phyloP scores from a whole-genome alignment of 1,284 basidiomycete species.

The Mycosarcoma mackinlayi region DNA sequence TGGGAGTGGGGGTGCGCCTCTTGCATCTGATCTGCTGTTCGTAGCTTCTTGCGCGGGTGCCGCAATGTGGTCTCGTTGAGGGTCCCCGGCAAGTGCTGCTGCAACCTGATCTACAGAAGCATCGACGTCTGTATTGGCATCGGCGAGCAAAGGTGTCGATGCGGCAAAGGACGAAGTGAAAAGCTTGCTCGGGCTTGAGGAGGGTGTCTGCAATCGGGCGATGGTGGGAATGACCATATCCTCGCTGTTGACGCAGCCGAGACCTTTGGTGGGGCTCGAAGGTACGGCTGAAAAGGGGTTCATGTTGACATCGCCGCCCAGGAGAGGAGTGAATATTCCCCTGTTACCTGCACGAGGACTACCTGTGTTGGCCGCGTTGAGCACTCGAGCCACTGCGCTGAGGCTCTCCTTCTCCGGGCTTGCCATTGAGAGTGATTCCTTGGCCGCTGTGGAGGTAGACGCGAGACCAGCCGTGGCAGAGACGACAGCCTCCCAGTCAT shows the following conservation, averaged over 20 bases:
- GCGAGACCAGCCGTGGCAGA: constrained; percentile 16
- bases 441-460: background rate
- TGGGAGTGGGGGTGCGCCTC: constrained; percentile 4
- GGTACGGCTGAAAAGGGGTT: constrained; percentile 29
- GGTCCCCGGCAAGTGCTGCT: background rate
- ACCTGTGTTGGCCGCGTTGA: constrained; percentile 17
- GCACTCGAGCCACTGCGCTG: constrained; percentile 36
- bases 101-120: background rate
- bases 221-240: constrained; percentile 47
- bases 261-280: constrained; percentile 28
- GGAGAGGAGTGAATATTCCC: constrained; percentile 16
- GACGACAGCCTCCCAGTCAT: constrained; percentile 56
- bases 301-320: constrained; percentile 16
- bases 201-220: constrained; percentile 34
- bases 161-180: constrained; percentile 19
- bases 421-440: background rate
- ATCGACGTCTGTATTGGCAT: background rate
- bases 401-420: constrained; percentile 43
- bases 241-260: constrained; percentile 40
- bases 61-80: background rate
- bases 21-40: background rate
- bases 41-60: background rate
- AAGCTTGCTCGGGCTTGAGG: constrained; percentile 30
- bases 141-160: background rate
- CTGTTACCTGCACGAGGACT: constrained; percentile 30